Evolutionary conservation across 163 green algal species (phyloP).

Genomic region (Scenedesmus sp.): DNA sequence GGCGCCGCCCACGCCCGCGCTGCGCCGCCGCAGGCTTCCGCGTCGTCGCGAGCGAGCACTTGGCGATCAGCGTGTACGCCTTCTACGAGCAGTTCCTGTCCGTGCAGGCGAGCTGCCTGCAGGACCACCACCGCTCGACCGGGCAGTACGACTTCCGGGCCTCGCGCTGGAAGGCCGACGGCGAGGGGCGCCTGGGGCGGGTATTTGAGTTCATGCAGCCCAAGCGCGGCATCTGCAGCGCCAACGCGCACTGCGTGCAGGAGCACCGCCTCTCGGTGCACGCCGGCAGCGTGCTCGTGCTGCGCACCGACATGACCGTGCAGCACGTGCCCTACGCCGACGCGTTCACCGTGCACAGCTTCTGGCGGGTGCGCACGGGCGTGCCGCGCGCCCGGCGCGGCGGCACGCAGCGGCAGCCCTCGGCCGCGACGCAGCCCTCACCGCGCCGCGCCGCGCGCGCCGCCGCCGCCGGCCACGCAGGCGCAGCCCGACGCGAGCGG

Average conservation of each 20-base stretch:
- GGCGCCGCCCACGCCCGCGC: too few species aligned
- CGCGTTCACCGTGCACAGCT: constrained; percentile 44
- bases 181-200: constrained; percentile 11
- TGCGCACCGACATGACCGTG: constrained; percentile 40
- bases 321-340: constrained; percentile 35
- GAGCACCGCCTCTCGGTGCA: constrained; percentile 43
- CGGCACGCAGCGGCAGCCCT: too few species aligned
- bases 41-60: constrained; percentile 32
- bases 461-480: too few species aligned
- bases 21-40: too few species aligned
- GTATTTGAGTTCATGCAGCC: constrained; percentile 47
- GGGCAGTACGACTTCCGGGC: constrained; percentile 41
- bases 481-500: constrained; percentile 21
- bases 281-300: constrained; percentile 29
- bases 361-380: constrained; percentile 30
- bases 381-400: not conserved
- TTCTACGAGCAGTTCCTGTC: constrained; percentile 47
- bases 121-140: constrained; percentile 37
- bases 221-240: constrained; percentile 37
- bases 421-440: too few species aligned
- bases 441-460: too few species aligned
- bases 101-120: constrained; percentile 31
- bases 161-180: constrained; percentile 28
- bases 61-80: constrained; percentile 41
- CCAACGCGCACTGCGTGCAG: constrained; percentile 34